Evolutionary conservation across 1,284 basidiomycete genomes (phyloP).

Genomic region (Vanrija sp.): DNA sequence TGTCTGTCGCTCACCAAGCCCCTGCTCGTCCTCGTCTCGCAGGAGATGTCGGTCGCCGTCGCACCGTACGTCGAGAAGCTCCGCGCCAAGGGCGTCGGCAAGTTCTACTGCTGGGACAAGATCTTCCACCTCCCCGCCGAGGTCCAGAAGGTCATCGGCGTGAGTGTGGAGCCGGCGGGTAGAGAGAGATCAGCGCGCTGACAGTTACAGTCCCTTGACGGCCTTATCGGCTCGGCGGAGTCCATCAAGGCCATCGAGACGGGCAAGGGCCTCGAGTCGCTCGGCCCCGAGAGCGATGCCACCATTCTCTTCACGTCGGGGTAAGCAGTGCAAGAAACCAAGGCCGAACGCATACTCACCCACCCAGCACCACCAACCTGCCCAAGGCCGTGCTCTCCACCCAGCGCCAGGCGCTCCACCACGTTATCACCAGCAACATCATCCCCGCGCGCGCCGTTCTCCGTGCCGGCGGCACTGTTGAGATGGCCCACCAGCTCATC

Average conservation of each 20-base stretch:
- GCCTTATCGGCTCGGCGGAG: too few species aligned
- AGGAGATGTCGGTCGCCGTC: conserved; percentile 20
- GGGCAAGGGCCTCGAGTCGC: conserved; percentile 12
- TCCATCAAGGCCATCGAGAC: not conserved
- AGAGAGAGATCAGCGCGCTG: too few species aligned
- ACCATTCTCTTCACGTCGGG: conserved; percentile 38
- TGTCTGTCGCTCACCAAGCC: conserved; percentile 26
- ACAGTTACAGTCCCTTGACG: too few species aligned
- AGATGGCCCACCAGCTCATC: conserved; percentile 22
- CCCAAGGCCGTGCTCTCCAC: conserved; percentile 40
- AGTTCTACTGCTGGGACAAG: not conserved
- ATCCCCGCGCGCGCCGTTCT: conserved; percentile 4
- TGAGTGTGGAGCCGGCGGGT: too few species aligned
- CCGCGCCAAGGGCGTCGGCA: not conserved
- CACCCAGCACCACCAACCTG: conserved; percentile 30
- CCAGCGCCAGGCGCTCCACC: conserved; percentile 36
- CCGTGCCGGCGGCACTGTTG: conserved; percentile 3
- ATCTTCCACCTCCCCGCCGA: not conserved
- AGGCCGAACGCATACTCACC: conserved; percentile 5
- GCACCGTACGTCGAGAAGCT: conserved; percentile 5
- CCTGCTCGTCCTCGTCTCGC: conserved; percentile 20
- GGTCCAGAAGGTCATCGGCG: conserved; percentile 11
- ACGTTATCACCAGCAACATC: conserved; percentile 27
- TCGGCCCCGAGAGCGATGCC: conserved; percentile 37
- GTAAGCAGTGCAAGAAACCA: not conserved